Evolutionary conservation across 2,329 filamentous ascomycete genomes (phyloP).

Genomic region (Aspergillus sp.): DNA sequence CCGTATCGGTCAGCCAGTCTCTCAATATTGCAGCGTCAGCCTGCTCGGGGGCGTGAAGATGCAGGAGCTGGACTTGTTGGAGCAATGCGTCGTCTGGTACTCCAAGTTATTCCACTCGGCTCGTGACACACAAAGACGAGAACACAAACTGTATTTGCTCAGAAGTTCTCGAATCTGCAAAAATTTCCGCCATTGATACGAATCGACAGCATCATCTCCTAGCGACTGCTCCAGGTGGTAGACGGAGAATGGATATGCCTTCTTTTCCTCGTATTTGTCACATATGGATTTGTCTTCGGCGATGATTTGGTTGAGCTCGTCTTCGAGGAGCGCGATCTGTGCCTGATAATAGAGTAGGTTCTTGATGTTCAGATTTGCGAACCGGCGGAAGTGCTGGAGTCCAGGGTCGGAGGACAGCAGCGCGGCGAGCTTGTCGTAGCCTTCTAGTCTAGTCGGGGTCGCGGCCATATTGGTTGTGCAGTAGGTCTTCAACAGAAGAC

Average conservation of each 20-base stretch:
- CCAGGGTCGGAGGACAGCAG: slow-evolving; percentile 9
- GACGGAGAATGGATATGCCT: slow-evolving; percentile 1
- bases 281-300: neutral
- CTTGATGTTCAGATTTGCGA: slow-evolving; percentile 8
- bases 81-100: slow-evolving; percentile 9
- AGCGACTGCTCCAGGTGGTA: neutral
- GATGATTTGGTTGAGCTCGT: slow-evolving; percentile 5
- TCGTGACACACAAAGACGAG: neutral
- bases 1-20: neutral
- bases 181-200: slow-evolving; percentile 10
- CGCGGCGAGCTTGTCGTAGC: slow-evolving; percentile 12
- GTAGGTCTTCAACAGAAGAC: too few species aligned
- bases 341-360: slow-evolving; percentile 13
- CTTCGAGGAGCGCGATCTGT: slow-evolving; percentile 3
- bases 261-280: neutral
- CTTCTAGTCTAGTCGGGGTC: neutral
- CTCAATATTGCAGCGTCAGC: slow-evolving; percentile 1
- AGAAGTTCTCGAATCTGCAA: slow-evolving; percentile 7
- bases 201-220: neutral
- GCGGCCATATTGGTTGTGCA: neutral
- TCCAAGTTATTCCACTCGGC: neutral
- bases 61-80: slow-evolving; percentile 10
- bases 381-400: slow-evolving; percentile 6
- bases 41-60: slow-evolving; percentile 1
- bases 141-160: slow-evolving; percentile 13